These are phyloP conservation scores for Ceratobasidium theobromae DNA, from an alignment of 1,284 basidiomycete species.

Conservation along the genomic window DNA sequence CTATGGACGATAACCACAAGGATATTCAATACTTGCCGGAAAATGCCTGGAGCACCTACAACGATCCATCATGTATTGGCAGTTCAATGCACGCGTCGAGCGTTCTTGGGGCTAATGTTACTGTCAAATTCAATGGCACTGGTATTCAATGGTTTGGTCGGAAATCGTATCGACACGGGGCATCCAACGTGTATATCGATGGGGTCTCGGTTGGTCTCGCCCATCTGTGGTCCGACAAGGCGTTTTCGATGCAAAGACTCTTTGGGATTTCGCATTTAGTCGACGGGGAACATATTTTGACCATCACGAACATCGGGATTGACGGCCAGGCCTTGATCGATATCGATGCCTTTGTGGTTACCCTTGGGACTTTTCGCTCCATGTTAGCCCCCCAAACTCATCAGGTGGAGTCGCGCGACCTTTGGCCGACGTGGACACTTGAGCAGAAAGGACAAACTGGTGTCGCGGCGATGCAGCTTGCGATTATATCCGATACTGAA, in stretches of 20 bases:
- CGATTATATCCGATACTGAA: constrained; percentile 67
- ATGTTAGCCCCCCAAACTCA: not conserved
- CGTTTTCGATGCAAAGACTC: constrained; percentile 59
- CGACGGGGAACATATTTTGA: constrained; percentile 59
- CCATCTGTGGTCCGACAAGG: constrained; percentile 50
- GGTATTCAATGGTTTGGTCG: constrained; percentile 77
- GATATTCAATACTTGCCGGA: constrained; percentile 54
- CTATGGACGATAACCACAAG: constrained; percentile 65
- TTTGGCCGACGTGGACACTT: constrained; percentile 48
- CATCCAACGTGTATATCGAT: constrained; percentile 60
- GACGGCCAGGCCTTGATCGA: constrained; percentile 49
- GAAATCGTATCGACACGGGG: constrained; percentile 55
- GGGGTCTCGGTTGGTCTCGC: constrained; percentile 50
- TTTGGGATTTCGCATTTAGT: constrained; percentile 61
- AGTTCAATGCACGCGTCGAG: constrained; percentile 32
- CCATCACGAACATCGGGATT: constrained; percentile 56
- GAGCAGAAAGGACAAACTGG: constrained; percentile 57
- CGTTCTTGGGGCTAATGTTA: constrained; percentile 50
- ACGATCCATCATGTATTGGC: constrained; percentile 52
- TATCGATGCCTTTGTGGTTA: constrained; percentile 69
- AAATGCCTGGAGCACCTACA: constrained; percentile 58
- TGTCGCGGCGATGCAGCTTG: constrained; percentile 80
- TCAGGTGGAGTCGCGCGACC: not conserved
- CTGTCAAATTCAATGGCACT: constrained; percentile 64
- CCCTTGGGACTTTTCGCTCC: constrained; percentile 36